Conservation (phyloP, 2,329 filamentous ascomycete genomes). For the Beauveria medogensis region DNA sequence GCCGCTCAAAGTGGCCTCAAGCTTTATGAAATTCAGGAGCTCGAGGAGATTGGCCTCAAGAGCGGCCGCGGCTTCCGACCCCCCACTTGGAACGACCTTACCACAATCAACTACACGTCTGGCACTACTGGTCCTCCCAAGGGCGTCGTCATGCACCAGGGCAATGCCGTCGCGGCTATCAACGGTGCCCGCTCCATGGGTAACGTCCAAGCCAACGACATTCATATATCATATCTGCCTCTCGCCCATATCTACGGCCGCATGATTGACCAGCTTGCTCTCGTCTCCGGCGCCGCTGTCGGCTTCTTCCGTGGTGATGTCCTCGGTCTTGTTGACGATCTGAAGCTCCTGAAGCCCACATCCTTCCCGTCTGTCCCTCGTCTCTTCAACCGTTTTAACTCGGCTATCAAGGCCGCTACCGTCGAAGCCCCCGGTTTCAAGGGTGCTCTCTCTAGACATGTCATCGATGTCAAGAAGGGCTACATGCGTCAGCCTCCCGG, state of each 20-base stretch:
- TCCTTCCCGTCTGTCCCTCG: conserved; percentile 83
- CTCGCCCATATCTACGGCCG: conserved; percentile 92
- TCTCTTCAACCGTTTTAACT: conserved; percentile 84
- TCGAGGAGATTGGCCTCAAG: conserved; percentile 71
- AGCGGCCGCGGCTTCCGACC: conserved; percentile 63
- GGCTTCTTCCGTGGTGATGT: conserved; percentile 98
- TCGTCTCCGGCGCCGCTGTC: conserved; percentile 65
- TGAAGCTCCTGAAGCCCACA: conserved; percentile 80
- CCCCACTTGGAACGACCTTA: conserved; percentile 67
- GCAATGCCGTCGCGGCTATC: conserved; percentile 70
- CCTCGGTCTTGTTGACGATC: conserved; percentile 75
- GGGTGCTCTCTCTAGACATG: conserved; percentile 71
- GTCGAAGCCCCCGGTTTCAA: conserved; percentile 71
- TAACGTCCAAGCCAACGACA: conserved; percentile 46
- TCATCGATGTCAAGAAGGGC: conserved; percentile 73
- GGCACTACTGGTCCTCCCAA: conserved; percentile 52
- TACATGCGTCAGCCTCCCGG: conserved; percentile 64
- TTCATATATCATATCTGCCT: conserved; percentile 79
- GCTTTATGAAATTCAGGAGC: conserved; percentile 70
- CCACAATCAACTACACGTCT: conserved; percentile 72
- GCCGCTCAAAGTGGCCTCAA: conserved; percentile 66
- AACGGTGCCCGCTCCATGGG: conserved; percentile 50
- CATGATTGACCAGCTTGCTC: conserved; percentile 68
- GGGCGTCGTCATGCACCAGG: conserved; percentile 57
- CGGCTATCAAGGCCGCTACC: conserved; percentile 71